These are phyloP conservation scores for Porodaedalea pini DNA, from an alignment of 1,284 basidiomycete genomes.

Conservation along the genomic window DNA sequence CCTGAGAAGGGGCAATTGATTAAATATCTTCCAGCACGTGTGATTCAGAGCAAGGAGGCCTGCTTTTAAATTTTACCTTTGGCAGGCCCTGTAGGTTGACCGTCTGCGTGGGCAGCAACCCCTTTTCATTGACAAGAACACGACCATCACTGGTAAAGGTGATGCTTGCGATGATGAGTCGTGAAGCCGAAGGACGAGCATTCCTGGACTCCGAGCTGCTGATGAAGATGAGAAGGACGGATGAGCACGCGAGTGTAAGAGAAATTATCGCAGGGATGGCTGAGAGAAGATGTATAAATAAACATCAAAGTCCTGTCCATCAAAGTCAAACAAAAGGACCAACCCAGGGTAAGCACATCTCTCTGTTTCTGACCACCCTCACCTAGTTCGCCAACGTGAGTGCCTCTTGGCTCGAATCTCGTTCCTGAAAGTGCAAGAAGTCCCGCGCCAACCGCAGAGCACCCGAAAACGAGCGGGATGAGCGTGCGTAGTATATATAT, in stretches of 20 bases:
- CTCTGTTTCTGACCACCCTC: not conserved
- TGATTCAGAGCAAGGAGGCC: too few species aligned
- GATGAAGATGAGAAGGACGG: not conserved
- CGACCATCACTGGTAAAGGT: constrained; percentile 16
- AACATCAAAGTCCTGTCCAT: not conserved
- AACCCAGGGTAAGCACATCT: not conserved
- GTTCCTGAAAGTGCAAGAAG: constrained; percentile 2
- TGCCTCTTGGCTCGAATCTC: not conserved
- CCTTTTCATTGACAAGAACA: constrained; percentile 16
- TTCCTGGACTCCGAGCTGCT: not conserved
- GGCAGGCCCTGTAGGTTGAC: constrained; percentile 15
- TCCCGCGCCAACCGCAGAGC: not conserved
- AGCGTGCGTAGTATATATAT: not conserved
- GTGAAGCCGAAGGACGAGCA: not conserved
- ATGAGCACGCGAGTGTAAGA: not conserved
- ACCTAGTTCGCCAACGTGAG: not conserved
- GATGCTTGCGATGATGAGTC: constrained; percentile 14
- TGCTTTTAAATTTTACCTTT: constrained; percentile 1
- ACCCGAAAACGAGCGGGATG: constrained; percentile 8
- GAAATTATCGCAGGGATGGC: constrained; percentile 3
- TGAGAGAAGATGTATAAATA: not conserved
- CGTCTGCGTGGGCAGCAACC: constrained; percentile 11
- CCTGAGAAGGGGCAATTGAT: not conserved
- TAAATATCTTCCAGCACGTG: not conserved
- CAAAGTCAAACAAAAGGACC: not conserved